Base-by-base conservation (phyloP, 148 eudicot genomes). In the Persicaria maculosa region DNA sequence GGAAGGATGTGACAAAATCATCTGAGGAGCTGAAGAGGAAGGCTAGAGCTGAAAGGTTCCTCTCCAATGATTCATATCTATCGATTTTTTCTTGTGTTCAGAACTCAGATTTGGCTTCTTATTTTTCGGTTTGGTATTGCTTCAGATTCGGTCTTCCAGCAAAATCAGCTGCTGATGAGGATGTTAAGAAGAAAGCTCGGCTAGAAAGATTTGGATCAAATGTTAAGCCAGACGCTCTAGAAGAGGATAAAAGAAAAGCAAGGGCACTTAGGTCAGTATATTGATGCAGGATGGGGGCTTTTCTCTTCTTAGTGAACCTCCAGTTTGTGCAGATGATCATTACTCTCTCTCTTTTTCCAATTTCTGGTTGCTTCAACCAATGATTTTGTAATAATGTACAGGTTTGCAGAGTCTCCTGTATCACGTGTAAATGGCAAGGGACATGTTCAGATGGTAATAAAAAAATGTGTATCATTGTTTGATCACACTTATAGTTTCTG, bases 31-130 rank as follows among this genome's bases (percentile, higher is more conserved):
- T 22, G 43, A 68, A 68, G 71, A 68, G 71, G 11, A 68, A 68
- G 71, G 71, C 71, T 43, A 68, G 71, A 68, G 71, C 71, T 15
- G 71, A 68, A 68, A 68, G 71, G 71, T 68, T 68, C 31, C 11
- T 22, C 46, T 12, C 0, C 47, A 43, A 25, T 68, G 44, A 15
- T 25, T 68, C 11, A 17, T 22, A 59, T 17, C 9, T 5, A n/a
- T 59, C 19, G 10, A 0, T 59, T 59, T 22, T 17, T 59, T 16
- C 4, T n/a, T n/a, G 2, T 52, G 57, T 9, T 10, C 57, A 52
- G 57, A 52, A 16, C 65, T 9, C 52, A 48, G 52, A 48, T 48
- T 48, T 48, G 12, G 52, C 52, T 48, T 48, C 9, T 22, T 68
- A 25, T 68, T 20, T 11, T 22, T 68, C 10, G 31, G 1, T 4